Evolutionary conservation across 495 filamentous ascomycete genomes (phyloP).

Genomic region (Delitschia confertaspora): DNA sequence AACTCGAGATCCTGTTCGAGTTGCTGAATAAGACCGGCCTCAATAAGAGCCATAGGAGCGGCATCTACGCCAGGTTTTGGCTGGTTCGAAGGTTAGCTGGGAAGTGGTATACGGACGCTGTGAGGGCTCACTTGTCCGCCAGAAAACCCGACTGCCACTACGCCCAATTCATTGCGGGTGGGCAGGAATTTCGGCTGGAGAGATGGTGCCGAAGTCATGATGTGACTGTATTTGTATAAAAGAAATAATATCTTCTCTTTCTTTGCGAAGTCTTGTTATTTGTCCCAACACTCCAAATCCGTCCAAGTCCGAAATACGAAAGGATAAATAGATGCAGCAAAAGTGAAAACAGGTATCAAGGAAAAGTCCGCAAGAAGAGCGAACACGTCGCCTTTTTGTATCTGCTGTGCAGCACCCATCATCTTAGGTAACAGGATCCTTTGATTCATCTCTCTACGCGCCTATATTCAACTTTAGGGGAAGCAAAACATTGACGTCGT

Average conservation of each 20-base stretch:
- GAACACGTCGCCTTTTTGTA: constrained; percentile 8
- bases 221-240: no score
- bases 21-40: constrained; percentile 76
- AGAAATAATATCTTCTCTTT: no score
- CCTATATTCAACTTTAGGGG: constrained; percentile 11
- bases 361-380: no score
- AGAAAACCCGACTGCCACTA: constrained; percentile 94
- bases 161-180: constrained; percentile 66
- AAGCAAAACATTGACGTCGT: background rate
- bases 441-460: constrained; percentile 3
- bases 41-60: constrained; percentile 82
- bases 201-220: constrained; percentile 50
- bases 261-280: no score
- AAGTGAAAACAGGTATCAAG: no score
- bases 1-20: constrained; percentile 79
- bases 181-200: constrained; percentile 75
- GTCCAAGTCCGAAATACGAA: no score
- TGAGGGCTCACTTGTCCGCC: constrained; percentile 70
- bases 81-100: constrained; percentile 38
- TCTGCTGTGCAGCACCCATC: constrained; percentile 6
- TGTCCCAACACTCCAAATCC: no score
- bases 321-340: no score
- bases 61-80: constrained; percentile 88
- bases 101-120: background rate
- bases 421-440: constrained; percentile 15